Percentiles rank a stretch among this genome's conserved stretches.
Evolutionary conservation across 192 early-diverging fungal species (phyloP).

Genomic region (Podila epigama): DNA sequence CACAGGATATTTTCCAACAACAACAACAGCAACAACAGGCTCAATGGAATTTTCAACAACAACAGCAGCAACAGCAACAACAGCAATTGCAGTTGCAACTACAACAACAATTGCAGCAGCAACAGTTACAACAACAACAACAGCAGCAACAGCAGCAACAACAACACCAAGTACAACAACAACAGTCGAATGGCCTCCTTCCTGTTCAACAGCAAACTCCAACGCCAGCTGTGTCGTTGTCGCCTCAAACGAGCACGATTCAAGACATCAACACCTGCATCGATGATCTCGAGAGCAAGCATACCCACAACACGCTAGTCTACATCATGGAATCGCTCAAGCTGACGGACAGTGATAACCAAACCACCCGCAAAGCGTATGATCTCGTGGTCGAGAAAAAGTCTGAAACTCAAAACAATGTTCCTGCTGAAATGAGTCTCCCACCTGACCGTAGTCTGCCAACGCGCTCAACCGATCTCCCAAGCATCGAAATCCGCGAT

Average conservation of each 20-base stretch:
- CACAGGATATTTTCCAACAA: slow-evolving; percentile 5
- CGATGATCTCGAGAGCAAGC: slow-evolving; percentile 49
- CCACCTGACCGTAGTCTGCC: slow-evolving; percentile 33
- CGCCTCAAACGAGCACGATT: slow-evolving; percentile 31
- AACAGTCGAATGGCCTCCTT: slow-evolving; percentile 5
- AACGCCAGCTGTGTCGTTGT: slow-evolving; percentile 29
- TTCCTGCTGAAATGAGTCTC: slow-evolving; percentile 40
- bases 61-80: slow-evolving; percentile 19
- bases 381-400: slow-evolving; percentile 49
- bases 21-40: slow-evolving; percentile 13
- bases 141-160: slow-evolving; percentile 13
- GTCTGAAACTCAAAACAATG: slow-evolving; percentile 19
- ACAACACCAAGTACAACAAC: slow-evolving; percentile 6
- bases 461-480: slow-evolving; percentile 40
- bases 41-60: slow-evolving; percentile 8
- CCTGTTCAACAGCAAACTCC: slow-evolving; percentile 25
- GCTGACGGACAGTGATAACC: slow-evolving; percentile 35
- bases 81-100: slow-evolving; percentile 3
- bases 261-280: slow-evolving; percentile 50
- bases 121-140: slow-evolving; percentile 13
- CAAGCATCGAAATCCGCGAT: slow-evolving; percentile 39
- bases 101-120: slow-evolving; percentile 13
- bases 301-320: slow-evolving; percentile 51
- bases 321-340: slow-evolving; percentile 51
- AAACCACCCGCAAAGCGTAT: slow-evolving; percentile 31